Conservation (phyloP, 257 asterid genomes). For the Solanum virginianum region DNA sequence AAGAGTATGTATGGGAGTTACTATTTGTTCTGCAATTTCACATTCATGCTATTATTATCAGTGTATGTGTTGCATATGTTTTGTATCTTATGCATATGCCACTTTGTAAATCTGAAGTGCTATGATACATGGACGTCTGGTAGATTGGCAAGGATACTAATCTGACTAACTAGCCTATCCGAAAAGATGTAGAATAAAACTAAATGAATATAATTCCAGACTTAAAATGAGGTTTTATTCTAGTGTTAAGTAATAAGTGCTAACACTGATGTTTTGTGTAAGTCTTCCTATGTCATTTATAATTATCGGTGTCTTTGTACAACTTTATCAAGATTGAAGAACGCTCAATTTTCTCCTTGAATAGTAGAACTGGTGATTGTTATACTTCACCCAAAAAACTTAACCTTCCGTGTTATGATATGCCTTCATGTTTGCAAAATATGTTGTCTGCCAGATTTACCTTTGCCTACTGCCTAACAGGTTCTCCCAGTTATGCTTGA, state of each 20-base stretch:
- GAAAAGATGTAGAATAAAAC: not conserved
- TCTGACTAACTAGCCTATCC: not conserved
- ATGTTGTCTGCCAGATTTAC: not conserved
- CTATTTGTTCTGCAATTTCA: not conserved
- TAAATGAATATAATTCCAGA: not conserved
- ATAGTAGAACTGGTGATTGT: not conserved
- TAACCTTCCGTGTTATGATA: not conserved
- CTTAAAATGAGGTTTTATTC: not conserved
- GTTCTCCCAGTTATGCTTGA: slow-evolving; percentile 98
- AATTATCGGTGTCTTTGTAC: not conserved
- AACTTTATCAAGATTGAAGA: not conserved
- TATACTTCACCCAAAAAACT: not conserved
- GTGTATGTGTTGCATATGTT: not conserved
- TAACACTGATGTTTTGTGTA: not conserved
- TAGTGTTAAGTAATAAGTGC: not conserved
- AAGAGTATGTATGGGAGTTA: slow-evolving; percentile 44
- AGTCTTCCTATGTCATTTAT: not conserved
- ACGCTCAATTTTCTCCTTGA: not conserved
- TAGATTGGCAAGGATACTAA: not conserved
- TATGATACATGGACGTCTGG: not conserved
- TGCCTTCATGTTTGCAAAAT: not conserved
- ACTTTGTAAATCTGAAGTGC: not conserved
- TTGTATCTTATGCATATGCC: not conserved
- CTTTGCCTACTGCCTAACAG: slow-evolving; percentile 28
- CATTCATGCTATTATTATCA: not conserved